Conservation (phyloP, 2,329 filamentous ascomycete species). For the Diaporthe humulicola region DNA sequence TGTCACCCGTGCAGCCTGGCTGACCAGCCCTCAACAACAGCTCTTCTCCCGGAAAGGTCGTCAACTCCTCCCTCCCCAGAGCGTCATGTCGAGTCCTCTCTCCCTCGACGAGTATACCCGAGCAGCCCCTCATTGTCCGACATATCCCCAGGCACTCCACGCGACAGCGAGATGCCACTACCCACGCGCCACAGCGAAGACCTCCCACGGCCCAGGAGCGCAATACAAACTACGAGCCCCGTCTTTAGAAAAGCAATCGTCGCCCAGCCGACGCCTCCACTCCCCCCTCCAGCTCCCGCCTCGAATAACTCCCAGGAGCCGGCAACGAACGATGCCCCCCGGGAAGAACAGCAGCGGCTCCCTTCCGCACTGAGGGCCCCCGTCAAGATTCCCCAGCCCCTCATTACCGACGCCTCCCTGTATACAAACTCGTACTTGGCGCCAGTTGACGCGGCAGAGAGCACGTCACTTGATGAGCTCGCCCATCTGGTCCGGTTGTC, state of each 20-base stretch:
- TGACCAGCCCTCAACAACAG: slow-evolving; percentile 32
- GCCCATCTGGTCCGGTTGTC: slow-evolving; percentile 83
- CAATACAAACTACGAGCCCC: slow-evolving; percentile 52
- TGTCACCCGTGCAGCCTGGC: slow-evolving; percentile 1
- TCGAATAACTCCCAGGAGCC: slow-evolving; percentile 41
- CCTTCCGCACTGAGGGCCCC: slow-evolving; percentile 39
- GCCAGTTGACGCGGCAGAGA: slow-evolving; percentile 72
- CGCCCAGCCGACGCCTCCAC: slow-evolving; percentile 56
- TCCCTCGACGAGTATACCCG: slow-evolving; percentile 65
- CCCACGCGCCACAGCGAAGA: slow-evolving; percentile 60
- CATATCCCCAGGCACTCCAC: slow-evolving; percentile 25
- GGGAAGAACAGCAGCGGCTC: slow-evolving; percentile 30
- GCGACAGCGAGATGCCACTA: slow-evolving; percentile 53
- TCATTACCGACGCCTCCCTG: slow-evolving; percentile 75
- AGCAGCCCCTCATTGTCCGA: slow-evolving; percentile 65
- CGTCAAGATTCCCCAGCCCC: slow-evolving; percentile 58
- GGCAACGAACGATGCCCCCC: slow-evolving; percentile 42
- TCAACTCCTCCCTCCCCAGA: slow-evolving; percentile 67
- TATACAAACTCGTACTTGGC: slow-evolving; percentile 74
- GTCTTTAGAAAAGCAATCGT: slow-evolving; percentile 63
- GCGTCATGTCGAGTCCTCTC: slow-evolving; percentile 61
- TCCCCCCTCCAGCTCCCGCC: slow-evolving; percentile 44
- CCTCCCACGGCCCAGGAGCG: slow-evolving; percentile 55
- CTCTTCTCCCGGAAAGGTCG: slow-evolving; percentile 55
- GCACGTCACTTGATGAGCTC: slow-evolving; percentile 81